Evolutionary conservation across 2,329 filamentous ascomycete genomes (phyloP).

Genomic region (Ceratocystis cacaofunesta): DNA sequence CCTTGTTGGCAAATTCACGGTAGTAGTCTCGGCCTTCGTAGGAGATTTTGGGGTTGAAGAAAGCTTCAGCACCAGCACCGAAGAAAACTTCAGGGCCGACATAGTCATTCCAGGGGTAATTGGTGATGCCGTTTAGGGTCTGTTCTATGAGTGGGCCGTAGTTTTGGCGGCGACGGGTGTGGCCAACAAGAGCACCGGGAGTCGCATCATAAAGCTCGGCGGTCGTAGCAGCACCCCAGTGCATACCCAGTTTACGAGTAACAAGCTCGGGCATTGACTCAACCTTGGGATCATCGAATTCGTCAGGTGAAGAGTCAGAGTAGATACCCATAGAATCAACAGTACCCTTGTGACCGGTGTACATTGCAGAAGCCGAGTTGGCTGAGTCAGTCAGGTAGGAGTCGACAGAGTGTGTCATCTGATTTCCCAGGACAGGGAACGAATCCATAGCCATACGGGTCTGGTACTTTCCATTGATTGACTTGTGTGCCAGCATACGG

Average conservation of each 20-base stretch:
- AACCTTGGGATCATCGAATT: constrained; percentile 73
- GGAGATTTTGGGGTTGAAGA: constrained; percentile 37
- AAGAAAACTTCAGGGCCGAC: constrained; percentile 68
- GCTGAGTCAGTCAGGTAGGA: constrained; percentile 76
- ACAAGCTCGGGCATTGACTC: constrained; percentile 72
- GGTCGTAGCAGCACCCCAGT: constrained; percentile 58
- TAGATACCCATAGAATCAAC: constrained; percentile 72
- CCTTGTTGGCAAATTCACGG: constrained; percentile 55
- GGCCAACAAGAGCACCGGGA: constrained; percentile 57
- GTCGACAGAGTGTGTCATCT: constrained; percentile 80
- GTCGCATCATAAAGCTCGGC: constrained; percentile 71
- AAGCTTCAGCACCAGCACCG: constrained; percentile 70
- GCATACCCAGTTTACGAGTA: constrained; percentile 48
- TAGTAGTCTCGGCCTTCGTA: constrained; percentile 66
- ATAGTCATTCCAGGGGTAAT: constrained; percentile 68
- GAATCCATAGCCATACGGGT: constrained; percentile 61
- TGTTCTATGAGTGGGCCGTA: constrained; percentile 63
- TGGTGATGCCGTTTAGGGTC: constrained; percentile 58
- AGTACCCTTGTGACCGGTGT: constrained; percentile 69
- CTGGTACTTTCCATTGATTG: constrained; percentile 73
- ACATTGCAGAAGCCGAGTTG: constrained; percentile 69
- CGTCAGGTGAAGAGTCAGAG: constrained; percentile 55
- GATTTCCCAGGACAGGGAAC: constrained; percentile 73
- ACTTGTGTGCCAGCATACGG: constrained; percentile 66
- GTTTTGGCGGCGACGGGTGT: constrained; percentile 53